Percentiles rank a stretch among this genome's conserved stretches.
phyloP scores from a whole-genome alignment of 148 eudicot genomes.

The Heliosperma pusillum region DNA sequence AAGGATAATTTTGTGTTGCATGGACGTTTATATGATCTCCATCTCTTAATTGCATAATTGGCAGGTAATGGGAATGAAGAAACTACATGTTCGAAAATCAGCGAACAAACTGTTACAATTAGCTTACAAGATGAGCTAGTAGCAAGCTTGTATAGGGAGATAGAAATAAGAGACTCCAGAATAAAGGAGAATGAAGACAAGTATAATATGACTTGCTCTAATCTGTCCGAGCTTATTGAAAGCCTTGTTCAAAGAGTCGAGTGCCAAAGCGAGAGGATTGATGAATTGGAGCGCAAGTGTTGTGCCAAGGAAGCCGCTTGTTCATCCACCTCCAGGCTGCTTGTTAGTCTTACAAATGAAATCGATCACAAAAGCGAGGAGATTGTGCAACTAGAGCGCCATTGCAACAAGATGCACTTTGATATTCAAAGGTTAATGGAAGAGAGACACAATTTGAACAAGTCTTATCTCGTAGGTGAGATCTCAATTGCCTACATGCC shows the following conservation, averaged over 20 bases:
- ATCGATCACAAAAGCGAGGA: constrained; percentile 8
- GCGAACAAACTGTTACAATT: neutral
- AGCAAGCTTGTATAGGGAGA: constrained; percentile 19
- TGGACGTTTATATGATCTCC: neutral
- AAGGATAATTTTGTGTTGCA: neutral
- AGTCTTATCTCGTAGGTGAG: constrained; percentile 8
- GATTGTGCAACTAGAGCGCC: neutral
- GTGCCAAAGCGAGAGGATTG: constrained; percentile 13
- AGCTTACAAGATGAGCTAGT: constrained; percentile 3
- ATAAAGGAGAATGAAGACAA: constrained; percentile 7
- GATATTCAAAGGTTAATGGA: constrained; percentile 14
- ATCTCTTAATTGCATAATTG: neutral
- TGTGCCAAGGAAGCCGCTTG: constrained; percentile 13
- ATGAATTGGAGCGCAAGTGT: constrained; percentile 16
- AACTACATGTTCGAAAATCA: neutral
- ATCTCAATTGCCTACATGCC: neutral
- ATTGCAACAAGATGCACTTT: constrained; percentile 6
- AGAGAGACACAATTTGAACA: constrained; percentile 2
- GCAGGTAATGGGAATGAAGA: neutral
- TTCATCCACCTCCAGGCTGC: neutral
- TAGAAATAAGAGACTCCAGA: constrained; percentile 2
- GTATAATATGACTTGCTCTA: constrained; percentile 8
- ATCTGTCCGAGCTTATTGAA: neutral
- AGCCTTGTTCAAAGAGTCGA: constrained; percentile 18
- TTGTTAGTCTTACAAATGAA: constrained; percentile 17